Evolutionary conservation across 108 stramenopile species (phyloP).

Genomic region (Nannochloropsis salina): DNA sequence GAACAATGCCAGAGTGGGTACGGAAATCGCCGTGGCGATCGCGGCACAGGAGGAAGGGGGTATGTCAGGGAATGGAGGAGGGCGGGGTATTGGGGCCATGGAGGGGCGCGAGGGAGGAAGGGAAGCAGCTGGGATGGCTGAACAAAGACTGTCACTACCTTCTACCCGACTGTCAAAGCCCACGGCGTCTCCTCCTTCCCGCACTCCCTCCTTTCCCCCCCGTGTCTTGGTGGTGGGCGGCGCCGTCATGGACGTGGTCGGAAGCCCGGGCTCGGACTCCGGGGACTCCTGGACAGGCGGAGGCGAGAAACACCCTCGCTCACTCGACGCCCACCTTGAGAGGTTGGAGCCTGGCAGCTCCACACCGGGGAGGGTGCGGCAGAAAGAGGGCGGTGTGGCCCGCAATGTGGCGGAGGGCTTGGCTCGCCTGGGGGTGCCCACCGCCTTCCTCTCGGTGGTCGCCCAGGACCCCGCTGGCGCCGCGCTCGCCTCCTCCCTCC

Average conservation of each 20-base stretch:
- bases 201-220: not conserved
- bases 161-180: not conserved
- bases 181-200: too few species aligned
- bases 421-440: constrained; percentile 53
- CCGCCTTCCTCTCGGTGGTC: constrained; percentile 62
- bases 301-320: not conserved
- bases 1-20: constrained; percentile 61
- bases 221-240: constrained; percentile 74
- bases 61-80: not conserved
- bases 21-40: constrained; percentile 75
- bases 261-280: constrained; percentile 46
- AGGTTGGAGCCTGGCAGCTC: constrained; percentile 37
- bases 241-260: constrained; percentile 68
- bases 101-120: not conserved
- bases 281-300: too few species aligned
- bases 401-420: constrained; percentile 54
- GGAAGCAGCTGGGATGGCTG: not conserved
- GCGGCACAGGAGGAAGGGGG: constrained; percentile 26
- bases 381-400: constrained; percentile 53
- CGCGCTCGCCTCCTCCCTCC: constrained; percentile 52
- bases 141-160: constrained; percentile 23
- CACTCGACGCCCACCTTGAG: not conserved
- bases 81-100: not conserved
- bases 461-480: constrained; percentile 64
- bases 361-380: constrained; percentile 42